Percentiles rank a stretch among this genome's conserved stretches.
phyloP scores from a whole-genome alignment of 2,329 filamentous ascomycete species.

The Paracoccidioides brasiliensis region DNA sequence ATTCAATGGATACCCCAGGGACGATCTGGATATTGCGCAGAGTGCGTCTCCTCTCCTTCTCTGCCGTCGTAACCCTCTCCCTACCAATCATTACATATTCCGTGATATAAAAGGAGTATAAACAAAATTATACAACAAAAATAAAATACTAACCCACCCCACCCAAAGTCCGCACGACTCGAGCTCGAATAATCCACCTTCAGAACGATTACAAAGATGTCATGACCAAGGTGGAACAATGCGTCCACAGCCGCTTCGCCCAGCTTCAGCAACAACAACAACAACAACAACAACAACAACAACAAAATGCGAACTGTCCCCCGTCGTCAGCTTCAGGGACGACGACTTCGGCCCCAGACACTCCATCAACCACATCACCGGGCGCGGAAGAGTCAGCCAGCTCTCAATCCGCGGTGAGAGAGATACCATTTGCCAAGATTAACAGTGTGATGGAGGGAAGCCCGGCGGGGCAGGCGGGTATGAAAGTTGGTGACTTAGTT shows the following conservation, averaged over 20 bases:
- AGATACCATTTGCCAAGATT: slow-evolving; percentile 72
- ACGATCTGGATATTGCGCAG: slow-evolving; percentile 89
- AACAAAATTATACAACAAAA: not conserved
- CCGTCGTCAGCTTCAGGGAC: not conserved
- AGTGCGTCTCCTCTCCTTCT: slow-evolving; percentile 41
- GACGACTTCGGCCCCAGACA: not conserved
- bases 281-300: slow-evolving; percentile 13
- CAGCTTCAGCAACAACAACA: slow-evolving; percentile 44
- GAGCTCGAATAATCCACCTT: slow-evolving; percentile 75
- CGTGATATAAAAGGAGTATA: not conserved
- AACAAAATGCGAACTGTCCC: slow-evolving; percentile 2
- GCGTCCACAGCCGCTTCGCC: slow-evolving; percentile 85
- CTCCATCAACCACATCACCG: slow-evolving; percentile 5
- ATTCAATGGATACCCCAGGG: slow-evolving; percentile 78
- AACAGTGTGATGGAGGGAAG: slow-evolving; percentile 67
- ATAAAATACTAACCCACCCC: slow-evolving; percentile 9
- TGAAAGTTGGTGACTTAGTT: slow-evolving; percentile 69
- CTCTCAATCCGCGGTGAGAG: slow-evolving; percentile 26
- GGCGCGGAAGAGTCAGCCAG: slow-evolving; percentile 15
- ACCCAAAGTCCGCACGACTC: slow-evolving; percentile 69
- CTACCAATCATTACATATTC: not conserved
- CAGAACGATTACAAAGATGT: slow-evolving; percentile 88
- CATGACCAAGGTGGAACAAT: slow-evolving; percentile 71
- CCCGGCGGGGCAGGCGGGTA: slow-evolving; percentile 69
- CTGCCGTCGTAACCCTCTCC: not conserved